Base-by-base conservation (phyloP, 768 basidiomycete species). In the Phylloporus sp. region DNA sequence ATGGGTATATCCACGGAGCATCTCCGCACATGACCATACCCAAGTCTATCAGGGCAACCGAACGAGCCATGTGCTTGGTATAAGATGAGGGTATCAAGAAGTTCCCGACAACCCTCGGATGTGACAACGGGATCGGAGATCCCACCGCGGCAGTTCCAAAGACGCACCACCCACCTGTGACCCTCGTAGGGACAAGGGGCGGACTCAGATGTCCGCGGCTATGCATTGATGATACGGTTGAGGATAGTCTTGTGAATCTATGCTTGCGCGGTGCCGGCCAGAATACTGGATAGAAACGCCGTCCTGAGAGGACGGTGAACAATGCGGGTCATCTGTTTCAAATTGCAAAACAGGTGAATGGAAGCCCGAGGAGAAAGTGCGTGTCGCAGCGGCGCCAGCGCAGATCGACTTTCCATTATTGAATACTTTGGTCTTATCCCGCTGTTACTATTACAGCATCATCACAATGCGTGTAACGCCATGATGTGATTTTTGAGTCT, bases 141-240 rank as follows among this genome's bases (percentile, higher is more conserved):
- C 3, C 8, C 27, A 24, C 47, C n/a, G 40, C 32, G 40, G 60
- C 12, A 32, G 35, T 47, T 27, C 44, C 32, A 56, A 49, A 23
- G 13, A 12, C 1, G n/a, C 22, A 38, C 23, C 4, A 32, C 31
- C 15, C 27, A 28, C 9, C 16, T 29, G n/a, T 36, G 34, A 50
- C 16, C 34, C 18, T 41, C 45, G 29, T 56, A 24, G 46, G 50
- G 9, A 50, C 36, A 35, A 40, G 48, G 44, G 27, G 18, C 24
- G 26, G 26, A n/a, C 36, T 23, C 16, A 31, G 48, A 42, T 28
- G 23, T 60, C 62, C 62, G 59, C 62, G 61, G 61, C 55, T 18
- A 29, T 27, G 28, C 24, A 28, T 18, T 27, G 11, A 18, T 18
- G 36, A 7, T n/a, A n/a, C n/a, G 23, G n/a, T 23, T 23, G 24